Evolutionary conservation across 2,329 filamentous ascomycete genomes (phyloP).

Genomic region (Cercospora sesami): DNA sequence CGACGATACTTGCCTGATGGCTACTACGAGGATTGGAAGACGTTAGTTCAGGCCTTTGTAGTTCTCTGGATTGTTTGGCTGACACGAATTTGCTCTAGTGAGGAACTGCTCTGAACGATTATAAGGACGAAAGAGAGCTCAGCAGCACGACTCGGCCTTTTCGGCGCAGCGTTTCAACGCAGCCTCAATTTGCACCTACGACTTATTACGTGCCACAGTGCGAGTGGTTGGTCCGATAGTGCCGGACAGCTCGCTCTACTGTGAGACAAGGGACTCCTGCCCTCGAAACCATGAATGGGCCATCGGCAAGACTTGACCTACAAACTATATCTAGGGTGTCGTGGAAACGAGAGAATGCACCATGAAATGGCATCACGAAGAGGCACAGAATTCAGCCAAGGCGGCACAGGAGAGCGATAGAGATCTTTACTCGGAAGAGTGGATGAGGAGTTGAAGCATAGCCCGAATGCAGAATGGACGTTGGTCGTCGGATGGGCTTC

Average conservation of each 20-base stretch:
- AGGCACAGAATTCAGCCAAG: not conserved
- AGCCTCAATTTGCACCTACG: not conserved
- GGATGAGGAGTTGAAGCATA: not conserved
- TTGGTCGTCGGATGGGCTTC: not conserved
- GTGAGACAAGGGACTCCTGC: not conserved
- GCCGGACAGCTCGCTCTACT: not conserved
- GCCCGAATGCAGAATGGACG: not conserved
- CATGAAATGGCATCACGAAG: not conserved
- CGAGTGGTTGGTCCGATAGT: not conserved
- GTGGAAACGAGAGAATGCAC: not conserved
- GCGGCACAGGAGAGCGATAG: not conserved
- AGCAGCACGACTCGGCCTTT: not conserved
- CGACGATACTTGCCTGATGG: slow-evolving; percentile 95
- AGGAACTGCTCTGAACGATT: not conserved
- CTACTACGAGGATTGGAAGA: slow-evolving; percentile 99
- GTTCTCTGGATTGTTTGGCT: not conserved
- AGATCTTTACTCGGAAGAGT: not conserved
- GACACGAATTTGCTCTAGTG: not conserved
- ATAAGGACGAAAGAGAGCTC: not conserved
- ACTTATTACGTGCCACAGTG: not conserved
- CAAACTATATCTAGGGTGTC: not conserved
- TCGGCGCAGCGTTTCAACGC: not conserved
- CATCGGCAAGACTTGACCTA: not conserved
- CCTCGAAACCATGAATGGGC: not conserved
- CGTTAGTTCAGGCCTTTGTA: slow-evolving; percentile 57